Conservation (phyloP, 352 stramenopile genomes). For the Globisporangium heterothallicum region DNA sequence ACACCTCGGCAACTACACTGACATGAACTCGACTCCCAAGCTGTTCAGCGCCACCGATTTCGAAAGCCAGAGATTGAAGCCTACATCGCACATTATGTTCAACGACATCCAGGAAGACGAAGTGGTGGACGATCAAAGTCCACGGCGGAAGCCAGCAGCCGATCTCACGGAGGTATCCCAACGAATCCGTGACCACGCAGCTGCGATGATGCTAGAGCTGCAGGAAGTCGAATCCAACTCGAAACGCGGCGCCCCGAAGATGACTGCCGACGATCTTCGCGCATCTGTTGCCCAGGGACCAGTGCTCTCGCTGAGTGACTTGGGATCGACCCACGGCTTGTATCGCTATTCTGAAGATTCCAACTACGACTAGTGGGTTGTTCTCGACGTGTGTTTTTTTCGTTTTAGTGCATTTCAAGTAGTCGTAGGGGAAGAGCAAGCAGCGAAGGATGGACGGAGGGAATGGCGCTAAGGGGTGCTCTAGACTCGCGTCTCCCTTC, state of each 20-base stretch:
- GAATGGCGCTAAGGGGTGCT: not conserved
- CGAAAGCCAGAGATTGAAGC: conserved; percentile 8
- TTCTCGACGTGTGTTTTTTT: not conserved
- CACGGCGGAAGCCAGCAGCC: conserved; percentile 7
- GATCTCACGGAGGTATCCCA: conserved; percentile 50
- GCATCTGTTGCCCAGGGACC: conserved; percentile 30
- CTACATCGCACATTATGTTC: conserved; percentile 29
- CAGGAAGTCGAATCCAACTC: conserved; percentile 24
- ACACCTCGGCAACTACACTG: conserved; percentile 16
- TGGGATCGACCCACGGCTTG: conserved; percentile 16
- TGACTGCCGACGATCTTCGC: conserved; percentile 51
- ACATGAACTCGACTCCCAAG: conserved; percentile 23
- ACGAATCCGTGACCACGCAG: conserved; percentile 45
- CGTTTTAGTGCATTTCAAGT: not conserved
- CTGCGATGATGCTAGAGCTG: conserved; percentile 24
- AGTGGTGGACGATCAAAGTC: conserved; percentile 13
- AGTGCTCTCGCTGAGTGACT: conserved; percentile 37
- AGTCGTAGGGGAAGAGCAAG: not conserved
- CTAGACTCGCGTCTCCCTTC: not conserved
- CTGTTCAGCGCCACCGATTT: conserved; percentile 15
- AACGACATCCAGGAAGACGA: conserved; percentile 64
- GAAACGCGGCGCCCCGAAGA: conserved; percentile 16
- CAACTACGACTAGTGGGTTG: conserved; percentile 16
- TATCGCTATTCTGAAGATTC: conserved; percentile 18
- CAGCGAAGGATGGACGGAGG: not conserved